These are phyloP conservation scores for Solanum clarkiae DNA, from an alignment of 257 asterid species.

Conservation along the genomic window DNA sequence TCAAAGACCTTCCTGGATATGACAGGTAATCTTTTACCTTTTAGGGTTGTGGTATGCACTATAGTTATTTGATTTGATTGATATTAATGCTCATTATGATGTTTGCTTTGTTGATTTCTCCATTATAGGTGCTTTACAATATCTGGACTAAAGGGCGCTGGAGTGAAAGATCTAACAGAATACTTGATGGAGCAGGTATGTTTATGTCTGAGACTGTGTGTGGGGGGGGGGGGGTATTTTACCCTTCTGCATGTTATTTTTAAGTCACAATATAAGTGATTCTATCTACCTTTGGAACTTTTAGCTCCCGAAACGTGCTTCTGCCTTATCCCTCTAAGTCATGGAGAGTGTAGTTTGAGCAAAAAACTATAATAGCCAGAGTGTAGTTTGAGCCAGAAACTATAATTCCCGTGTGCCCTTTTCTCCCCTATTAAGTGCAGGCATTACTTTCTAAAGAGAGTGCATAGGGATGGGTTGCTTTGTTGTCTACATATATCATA, in stretches of 20 bases:
- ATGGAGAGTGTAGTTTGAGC: neutral
- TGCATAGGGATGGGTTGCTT: neutral
- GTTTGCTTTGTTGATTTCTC: neutral
- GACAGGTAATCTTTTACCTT: slow-evolving; percentile 40
- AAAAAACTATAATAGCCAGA: neutral
- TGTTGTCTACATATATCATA: neutral
- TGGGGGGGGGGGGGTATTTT: too few relatives aligned
- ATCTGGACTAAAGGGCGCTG: slow-evolving; percentile 91
- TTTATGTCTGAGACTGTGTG: neutral
- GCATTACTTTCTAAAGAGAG: neutral
- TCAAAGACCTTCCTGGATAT: slow-evolving; percentile 76
- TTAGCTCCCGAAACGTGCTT: neutral
- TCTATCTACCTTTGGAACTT: neutral
- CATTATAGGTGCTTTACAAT: slow-evolving; percentile 56
- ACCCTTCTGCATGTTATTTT: neutral
- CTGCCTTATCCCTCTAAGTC: neutral
- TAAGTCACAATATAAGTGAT: neutral
- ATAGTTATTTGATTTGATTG: neutral
- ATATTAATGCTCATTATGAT: slow-evolving; percentile 9
- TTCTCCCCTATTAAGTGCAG: neutral
- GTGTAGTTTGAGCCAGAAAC: neutral
- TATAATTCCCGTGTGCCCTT: neutral
- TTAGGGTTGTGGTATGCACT: neutral
- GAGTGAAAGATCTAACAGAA: slow-evolving; percentile 61
- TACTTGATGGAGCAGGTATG: slow-evolving; percentile 68